These are phyloP conservation scores for Microbotryum violaceum DNA, from an alignment of 1,284 basidiomycete species.

Conservation along the genomic window DNA sequence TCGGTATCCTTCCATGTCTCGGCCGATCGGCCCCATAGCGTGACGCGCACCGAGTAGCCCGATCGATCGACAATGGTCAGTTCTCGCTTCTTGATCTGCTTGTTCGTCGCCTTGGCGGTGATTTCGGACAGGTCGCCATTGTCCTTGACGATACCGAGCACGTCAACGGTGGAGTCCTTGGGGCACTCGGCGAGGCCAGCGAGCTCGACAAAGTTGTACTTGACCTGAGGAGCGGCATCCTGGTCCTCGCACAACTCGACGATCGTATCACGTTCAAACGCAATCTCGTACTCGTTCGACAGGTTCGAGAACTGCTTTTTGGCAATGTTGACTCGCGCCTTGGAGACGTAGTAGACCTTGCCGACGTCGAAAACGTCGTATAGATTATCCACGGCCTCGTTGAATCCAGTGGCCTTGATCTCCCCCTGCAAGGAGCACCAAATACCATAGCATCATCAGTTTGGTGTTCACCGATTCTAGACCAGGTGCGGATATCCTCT, in stretches of 20 bases:
- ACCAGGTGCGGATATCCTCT: slow-evolving; percentile 18
- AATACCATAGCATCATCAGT: neutral
- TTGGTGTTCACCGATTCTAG: neutral
- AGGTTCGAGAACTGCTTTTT: slow-evolving; percentile 95
- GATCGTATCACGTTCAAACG: slow-evolving; percentile 73
- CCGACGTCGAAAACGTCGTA: slow-evolving; percentile 81
- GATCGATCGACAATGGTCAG: slow-evolving; percentile 80
- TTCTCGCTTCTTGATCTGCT: slow-evolving; percentile 80
- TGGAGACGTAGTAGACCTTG: slow-evolving; percentile 86
- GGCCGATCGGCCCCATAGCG: slow-evolving; percentile 93
- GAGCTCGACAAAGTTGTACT: slow-evolving; percentile 73
- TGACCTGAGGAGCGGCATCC: slow-evolving; percentile 64
- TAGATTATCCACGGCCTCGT: slow-evolving; percentile 72
- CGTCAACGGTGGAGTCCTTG: slow-evolving; percentile 69
- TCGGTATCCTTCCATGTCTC: slow-evolving; percentile 53
- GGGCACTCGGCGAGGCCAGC: slow-evolving; percentile 54
- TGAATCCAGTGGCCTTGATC: slow-evolving; percentile 88
- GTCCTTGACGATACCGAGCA: slow-evolving; percentile 77
- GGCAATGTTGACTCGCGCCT: slow-evolving; percentile 84
- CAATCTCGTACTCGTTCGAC: slow-evolving; percentile 89
- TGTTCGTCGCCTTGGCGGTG: slow-evolving; percentile 61
- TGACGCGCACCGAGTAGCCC: slow-evolving; percentile 70
- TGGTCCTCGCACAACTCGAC: slow-evolving; percentile 70
- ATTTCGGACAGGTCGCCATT: slow-evolving; percentile 62
- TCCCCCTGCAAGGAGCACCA: slow-evolving; percentile 52